Evolutionary conservation across 257 asterid species (phyloP).

Genomic region (Linderniella brevidens): DNA sequence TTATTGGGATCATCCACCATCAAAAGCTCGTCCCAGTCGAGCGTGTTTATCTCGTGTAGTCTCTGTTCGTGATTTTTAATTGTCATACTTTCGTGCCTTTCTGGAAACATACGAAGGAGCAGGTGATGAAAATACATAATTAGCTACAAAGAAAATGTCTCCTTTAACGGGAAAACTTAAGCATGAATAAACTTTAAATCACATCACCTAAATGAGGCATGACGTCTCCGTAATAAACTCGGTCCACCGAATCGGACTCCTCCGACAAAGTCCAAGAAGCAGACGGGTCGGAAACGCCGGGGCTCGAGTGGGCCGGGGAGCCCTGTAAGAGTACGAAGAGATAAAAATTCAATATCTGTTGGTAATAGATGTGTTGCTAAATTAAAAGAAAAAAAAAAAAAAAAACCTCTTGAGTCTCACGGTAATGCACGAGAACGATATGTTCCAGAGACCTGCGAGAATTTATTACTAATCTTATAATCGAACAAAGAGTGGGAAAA

Average conservation of each 20-base stretch:
- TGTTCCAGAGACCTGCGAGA: constrained; percentile 89
- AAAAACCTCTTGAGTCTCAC: constrained; percentile 92
- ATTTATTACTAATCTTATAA: too few relatives aligned
- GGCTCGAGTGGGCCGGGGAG: constrained; percentile 41
- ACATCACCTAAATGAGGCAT: constrained; percentile 32
- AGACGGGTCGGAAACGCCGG: constrained; percentile 21
- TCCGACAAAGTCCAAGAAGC: constrained; percentile 26
- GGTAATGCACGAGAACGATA: constrained; percentile 94
- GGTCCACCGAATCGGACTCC: constrained; percentile 31
- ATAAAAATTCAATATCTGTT: background rate
- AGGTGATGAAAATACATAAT: background rate
- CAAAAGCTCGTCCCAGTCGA: constrained; percentile 98
- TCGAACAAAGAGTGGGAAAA: constrained; percentile 15
- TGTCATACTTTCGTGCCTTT: constrained; percentile 21
- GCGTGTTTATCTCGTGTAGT: constrained; percentile 80
- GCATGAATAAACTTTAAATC: constrained; percentile 11
- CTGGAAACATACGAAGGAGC: constrained; percentile 20
- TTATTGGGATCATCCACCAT: constrained; percentile 42
- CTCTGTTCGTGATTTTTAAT: constrained; percentile 47
- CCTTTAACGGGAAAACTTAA: constrained; percentile 2
- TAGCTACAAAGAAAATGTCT: background rate
- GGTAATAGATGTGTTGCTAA: background rate
- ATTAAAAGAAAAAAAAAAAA: background rate
- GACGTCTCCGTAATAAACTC: constrained; percentile 12
- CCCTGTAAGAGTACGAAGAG: constrained; percentile 24